Evolutionary conservation across 2,329 filamentous ascomycete species (phyloP).

Genomic region (Cladosporium cucumerinum): DNA sequence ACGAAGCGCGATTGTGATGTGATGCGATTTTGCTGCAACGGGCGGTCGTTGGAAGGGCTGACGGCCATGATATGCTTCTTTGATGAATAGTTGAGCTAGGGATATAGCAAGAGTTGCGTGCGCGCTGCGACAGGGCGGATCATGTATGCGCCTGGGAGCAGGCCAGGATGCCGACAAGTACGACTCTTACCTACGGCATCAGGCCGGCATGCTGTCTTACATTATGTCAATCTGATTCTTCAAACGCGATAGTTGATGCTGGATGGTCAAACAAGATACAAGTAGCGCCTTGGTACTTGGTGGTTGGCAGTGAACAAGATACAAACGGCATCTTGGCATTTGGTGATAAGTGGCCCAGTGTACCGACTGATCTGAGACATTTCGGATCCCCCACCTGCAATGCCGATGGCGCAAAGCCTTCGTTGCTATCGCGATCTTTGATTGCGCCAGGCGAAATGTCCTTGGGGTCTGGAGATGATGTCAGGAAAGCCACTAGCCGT

Average conservation of each 20-base stretch:
- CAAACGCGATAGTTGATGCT: background rate
- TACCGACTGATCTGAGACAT: slow-evolving; percentile 2
- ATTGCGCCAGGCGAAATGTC: background rate
- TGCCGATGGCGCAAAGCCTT: background rate
- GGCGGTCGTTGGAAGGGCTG: background rate
- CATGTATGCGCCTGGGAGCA: background rate
- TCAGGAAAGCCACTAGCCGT: background rate
- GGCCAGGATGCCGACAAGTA: background rate
- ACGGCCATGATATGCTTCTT: background rate
- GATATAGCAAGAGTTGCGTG: background rate
- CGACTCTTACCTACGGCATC: background rate
- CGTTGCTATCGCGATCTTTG: background rate
- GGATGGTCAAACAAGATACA: slow-evolving; percentile 3
- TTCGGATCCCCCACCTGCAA: slow-evolving; percentile 11
- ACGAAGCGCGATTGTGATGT: slow-evolving; percentile 14
- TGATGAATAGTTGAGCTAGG: background rate
- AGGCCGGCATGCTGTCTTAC: slow-evolving; percentile 11
- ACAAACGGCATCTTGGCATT: background rate
- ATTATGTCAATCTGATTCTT: background rate
- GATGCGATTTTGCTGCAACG: background rate
- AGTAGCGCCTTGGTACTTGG: slow-evolving; percentile 7
- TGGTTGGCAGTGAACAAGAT: slow-evolving; percentile 9
- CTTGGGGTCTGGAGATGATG: background rate
- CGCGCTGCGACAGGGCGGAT: background rate
- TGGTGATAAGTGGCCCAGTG: background rate